Conservation (phyloP, 768 basidiomycete species). For the Fibroporia radiculosa region DNA sequence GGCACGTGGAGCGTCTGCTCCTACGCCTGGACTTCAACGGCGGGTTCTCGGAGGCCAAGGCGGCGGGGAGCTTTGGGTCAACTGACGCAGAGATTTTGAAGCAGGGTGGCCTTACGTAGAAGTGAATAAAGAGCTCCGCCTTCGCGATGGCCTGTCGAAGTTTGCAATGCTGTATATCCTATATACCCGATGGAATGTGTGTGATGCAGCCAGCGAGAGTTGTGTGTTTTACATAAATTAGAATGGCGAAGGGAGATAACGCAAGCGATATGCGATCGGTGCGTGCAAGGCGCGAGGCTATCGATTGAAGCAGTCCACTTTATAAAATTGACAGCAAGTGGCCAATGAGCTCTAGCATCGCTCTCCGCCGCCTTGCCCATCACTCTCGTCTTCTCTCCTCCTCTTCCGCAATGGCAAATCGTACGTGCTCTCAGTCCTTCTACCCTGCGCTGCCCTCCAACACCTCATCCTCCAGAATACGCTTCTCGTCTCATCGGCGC, state of each 20-base stretch:
- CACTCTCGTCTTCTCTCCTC: conserved; percentile 52
- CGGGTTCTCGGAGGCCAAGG: conserved; percentile 48
- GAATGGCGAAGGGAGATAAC: not conserved
- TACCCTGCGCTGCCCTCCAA: conserved; percentile 12
- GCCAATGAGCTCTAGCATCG: conserved; percentile 18
- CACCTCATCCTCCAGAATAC: conserved; percentile 41
- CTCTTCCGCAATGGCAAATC: conserved; percentile 41
- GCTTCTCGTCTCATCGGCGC: conserved; percentile 76
- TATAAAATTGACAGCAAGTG: conserved; percentile 4
- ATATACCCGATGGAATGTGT: not conserved
- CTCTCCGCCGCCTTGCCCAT: conserved; percentile 48
- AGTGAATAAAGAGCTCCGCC: not conserved
- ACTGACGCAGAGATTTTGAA: conserved; percentile 25
- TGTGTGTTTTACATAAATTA: no score
- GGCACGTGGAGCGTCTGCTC: conserved; percentile 77
- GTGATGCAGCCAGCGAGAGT: not conserved
- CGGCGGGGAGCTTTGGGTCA: conserved; percentile 36
- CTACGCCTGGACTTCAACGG: conserved; percentile 84
- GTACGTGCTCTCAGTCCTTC: conserved; percentile 31
- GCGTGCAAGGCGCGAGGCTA: not conserved
- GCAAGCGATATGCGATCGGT: not conserved
- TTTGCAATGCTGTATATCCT: not conserved
- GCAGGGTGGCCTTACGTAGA: conserved; percentile 20
- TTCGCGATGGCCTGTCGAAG: not conserved
- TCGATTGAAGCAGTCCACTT: not conserved